These are phyloP conservation scores for Chlamydomonas urium DNA, from an alignment of 139 green algal species.

Conservation along the genomic window DNA sequence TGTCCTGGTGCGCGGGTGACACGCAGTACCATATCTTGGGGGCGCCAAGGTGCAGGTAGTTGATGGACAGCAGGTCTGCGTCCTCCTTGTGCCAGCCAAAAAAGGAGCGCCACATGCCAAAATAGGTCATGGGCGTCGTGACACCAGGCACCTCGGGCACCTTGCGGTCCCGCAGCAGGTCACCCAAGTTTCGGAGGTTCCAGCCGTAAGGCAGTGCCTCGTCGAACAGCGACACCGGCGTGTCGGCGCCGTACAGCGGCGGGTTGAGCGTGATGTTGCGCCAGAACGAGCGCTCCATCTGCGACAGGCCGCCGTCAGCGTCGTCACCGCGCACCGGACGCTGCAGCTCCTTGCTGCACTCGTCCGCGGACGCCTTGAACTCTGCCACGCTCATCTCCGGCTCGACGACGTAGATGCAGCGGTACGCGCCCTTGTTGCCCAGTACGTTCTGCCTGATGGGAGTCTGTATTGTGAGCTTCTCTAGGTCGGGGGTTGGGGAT, in stretches of 20 bases:
- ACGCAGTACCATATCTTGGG: conserved; percentile 88
- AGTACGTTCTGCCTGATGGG: conserved; percentile 63
- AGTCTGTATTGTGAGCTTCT: conserved; percentile 44
- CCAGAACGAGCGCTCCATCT: conserved; percentile 56
- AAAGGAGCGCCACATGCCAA: conserved; percentile 74
- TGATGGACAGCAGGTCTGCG: conserved; percentile 87
- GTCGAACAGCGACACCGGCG: conserved; percentile 63
- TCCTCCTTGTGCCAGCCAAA: conserved; percentile 82
- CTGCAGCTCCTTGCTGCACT: conserved; percentile 1
- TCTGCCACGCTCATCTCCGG: conserved; percentile 44
- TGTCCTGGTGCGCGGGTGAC: conserved; percentile 42
- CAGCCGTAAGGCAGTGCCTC: conserved; percentile 61
- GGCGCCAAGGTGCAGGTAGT: conserved; percentile 92
- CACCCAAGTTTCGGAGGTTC: conserved; percentile 57
- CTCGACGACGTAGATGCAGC: conserved; percentile 53
- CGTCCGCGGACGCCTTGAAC: conserved; percentile 32
- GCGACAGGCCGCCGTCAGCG: neutral
- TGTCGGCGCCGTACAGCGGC: conserved; percentile 60
- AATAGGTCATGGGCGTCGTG: conserved; percentile 73
- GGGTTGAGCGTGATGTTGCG: conserved; percentile 52
- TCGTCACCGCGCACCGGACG: conserved; percentile 1
- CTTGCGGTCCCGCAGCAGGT: conserved; percentile 37
- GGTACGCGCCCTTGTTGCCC: conserved; percentile 40
- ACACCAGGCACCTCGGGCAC: conserved; percentile 47
- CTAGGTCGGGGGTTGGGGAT: conserved; percentile 43